Evolutionary conservation across 2,329 filamentous ascomycete species (phyloP), one percentile per base, ranked within the genome.

Genomic region (Ophiostoma pallidulum): DNA sequence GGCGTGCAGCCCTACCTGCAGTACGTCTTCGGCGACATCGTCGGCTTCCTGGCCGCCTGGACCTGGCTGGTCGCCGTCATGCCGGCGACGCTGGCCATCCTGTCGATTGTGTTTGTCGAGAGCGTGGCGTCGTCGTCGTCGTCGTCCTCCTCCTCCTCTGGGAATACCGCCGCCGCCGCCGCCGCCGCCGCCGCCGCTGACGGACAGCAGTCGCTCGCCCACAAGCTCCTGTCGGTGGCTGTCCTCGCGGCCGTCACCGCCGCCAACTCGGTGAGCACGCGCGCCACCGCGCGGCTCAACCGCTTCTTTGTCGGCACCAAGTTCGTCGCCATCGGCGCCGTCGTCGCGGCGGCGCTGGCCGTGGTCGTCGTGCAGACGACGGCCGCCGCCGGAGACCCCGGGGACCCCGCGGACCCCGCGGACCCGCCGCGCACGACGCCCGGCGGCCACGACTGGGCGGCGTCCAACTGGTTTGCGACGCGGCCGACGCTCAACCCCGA

Each of bases 61-160:
- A 77, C 78, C 0, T 82, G 78, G 74, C 73, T 82, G 46, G 70
- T 82, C 6, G 76, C 74, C 18, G 73, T 81, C 20, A 82, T 81
- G 71, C 79, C 79, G 0, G 77, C 77, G 0, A 80, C 78, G 0
- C 68, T 81, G 50, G 78, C 78, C 9, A 82, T 82, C 40, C 68
- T 82, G 24, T 74, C 73, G 56, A 80, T 82, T 52, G 77, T 82
- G 20, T 82, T 82, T 53, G 70, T 80, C 48, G 70, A 78, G 58
- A 79, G 71, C 53, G 70, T 79, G 59, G 57, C 53, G 8, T 37
- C 24, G 8, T 36, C 37, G 13, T n/a, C n/a, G n/a, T n/a, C n/a
- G n/a, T n/a, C n/a, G n/a, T n/a, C n/a, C n/a, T n/a, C n/a, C n/a
- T n/a, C n/a, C n/a, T n/a, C n/a, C n/a, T n/a, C n/a, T n/a, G n/a